phyloP scores from a whole-genome alignment of 257 asterid species.

The Solanum etuberosum region DNA sequence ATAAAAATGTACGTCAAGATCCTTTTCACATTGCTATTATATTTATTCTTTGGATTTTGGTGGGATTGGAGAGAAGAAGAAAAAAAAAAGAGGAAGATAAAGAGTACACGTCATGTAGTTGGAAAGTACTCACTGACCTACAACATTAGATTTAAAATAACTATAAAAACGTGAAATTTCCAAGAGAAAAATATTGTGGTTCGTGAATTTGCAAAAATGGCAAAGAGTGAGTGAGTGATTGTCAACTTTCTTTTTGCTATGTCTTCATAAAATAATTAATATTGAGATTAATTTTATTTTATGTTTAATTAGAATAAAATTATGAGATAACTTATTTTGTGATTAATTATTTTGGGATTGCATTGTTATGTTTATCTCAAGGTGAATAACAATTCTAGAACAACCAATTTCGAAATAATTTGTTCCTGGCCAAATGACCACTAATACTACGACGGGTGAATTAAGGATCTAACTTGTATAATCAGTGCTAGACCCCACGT shows the following conservation, averaged over 20 bases:
- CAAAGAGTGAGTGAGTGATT: background rate
- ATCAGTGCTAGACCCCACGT: background rate
- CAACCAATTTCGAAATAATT: no score
- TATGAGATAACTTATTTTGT: no score
- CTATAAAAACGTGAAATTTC: background rate
- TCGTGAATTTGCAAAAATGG: background rate
- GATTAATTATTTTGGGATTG: no score
- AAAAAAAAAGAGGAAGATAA: background rate
- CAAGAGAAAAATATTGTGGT: background rate
- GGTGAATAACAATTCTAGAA: background rate
- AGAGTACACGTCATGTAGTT: background rate
- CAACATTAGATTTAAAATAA: background rate
- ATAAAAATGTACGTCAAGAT: background rate
- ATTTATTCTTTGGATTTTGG: background rate
- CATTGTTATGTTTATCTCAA: no score
- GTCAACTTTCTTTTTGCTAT: background rate
- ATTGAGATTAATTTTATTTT: no score
- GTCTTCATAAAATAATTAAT: no score
- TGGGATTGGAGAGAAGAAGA: background rate
- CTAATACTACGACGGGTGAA: background rate
- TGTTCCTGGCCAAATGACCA: rapidly evolving
- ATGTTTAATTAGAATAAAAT: no score
- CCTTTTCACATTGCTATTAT: background rate
- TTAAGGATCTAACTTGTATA: background rate
- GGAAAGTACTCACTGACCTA: background rate